phyloP scores from a whole-genome alignment of 352 stramenopile species.

The Phytophthora quininea region DNA sequence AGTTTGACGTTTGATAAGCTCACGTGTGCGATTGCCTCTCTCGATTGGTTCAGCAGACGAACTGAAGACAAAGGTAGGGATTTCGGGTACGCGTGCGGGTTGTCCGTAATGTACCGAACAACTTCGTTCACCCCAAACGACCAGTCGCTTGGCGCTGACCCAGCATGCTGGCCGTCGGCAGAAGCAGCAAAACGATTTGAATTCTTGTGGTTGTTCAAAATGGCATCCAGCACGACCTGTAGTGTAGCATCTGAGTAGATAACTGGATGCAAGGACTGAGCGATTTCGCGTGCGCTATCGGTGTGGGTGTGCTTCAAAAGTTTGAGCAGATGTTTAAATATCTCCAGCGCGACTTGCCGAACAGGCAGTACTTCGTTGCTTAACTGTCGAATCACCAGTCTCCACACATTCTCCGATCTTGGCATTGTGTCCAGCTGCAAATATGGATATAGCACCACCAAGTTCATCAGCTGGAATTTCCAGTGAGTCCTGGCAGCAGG shows the following conservation, averaged over 20 bases:
- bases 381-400: conserved; percentile 56
- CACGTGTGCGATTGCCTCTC: conserved; percentile 41
- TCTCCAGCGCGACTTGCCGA: conserved; percentile 54
- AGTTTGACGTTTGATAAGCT: conserved; percentile 48
- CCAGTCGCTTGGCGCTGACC: conserved; percentile 74
- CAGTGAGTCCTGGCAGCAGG: conserved; percentile 57
- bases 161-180: conserved; percentile 69
- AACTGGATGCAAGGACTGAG: conserved; percentile 31
- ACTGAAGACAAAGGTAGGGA: conserved; percentile 56
- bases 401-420: conserved; percentile 52
- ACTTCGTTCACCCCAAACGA: conserved; percentile 77
- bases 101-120: conserved; percentile 55
- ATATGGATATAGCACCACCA: conserved; percentile 70
- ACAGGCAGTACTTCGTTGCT: conserved; percentile 70
- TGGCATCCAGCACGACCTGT: conserved; percentile 40
- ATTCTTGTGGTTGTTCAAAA: conserved; percentile 71
- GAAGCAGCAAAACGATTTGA: conserved; percentile 65
- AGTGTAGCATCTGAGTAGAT: conserved; percentile 58
- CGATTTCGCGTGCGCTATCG: not conserved
- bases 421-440: conserved; percentile 53
- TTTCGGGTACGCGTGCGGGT: conserved; percentile 51
- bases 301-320: conserved; percentile 38
- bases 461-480: conserved; percentile 80
- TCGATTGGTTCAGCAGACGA: conserved; percentile 58
- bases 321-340: conserved; percentile 62